phyloP scores from a whole-genome alignment of 2,329 filamentous ascomycete genomes.

The Xylaria polymorpha region DNA sequence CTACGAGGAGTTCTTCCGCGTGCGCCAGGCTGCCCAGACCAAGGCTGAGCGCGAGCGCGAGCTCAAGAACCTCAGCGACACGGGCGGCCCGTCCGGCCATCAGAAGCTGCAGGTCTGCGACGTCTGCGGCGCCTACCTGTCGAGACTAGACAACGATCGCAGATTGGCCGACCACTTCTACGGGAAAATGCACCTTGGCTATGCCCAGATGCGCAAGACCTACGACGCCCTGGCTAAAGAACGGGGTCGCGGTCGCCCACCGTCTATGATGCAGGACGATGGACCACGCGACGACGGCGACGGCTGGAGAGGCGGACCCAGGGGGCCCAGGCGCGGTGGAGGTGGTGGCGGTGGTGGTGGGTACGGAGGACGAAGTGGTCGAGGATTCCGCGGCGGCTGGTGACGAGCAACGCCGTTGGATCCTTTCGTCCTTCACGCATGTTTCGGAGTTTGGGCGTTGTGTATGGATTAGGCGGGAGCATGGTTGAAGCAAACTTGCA shows the following conservation, averaged over 20 bases:
- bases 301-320: constrained; percentile 57
- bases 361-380: constrained; percentile 52
- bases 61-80: constrained; percentile 90
- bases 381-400: constrained; percentile 61
- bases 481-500: constrained; percentile 32
- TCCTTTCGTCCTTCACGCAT: constrained; percentile 35
- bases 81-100: constrained; percentile 90
- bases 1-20: constrained; percentile 87
- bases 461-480: constrained; percentile 25
- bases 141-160: constrained; percentile 91
- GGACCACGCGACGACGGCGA: constrained; percentile 64
- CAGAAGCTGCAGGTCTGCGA: constrained; percentile 99
- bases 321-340: constrained; percentile 65
- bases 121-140: constrained; percentile 95
- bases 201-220: constrained; percentile 97
- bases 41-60: constrained; percentile 89
- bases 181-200: constrained; percentile 98
- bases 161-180: constrained; percentile 97
- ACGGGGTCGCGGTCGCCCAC: constrained; percentile 72
- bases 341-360: constrained; percentile 63
- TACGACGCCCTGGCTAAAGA: constrained; percentile 89
- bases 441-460: constrained; percentile 45
- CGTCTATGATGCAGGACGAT: constrained; percentile 54
- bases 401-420: constrained; percentile 3
- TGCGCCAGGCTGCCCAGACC: constrained; percentile 80